phyloP scores from a whole-genome alignment of 140 eudicot genomes.

The Stevia rebaudiana region DNA sequence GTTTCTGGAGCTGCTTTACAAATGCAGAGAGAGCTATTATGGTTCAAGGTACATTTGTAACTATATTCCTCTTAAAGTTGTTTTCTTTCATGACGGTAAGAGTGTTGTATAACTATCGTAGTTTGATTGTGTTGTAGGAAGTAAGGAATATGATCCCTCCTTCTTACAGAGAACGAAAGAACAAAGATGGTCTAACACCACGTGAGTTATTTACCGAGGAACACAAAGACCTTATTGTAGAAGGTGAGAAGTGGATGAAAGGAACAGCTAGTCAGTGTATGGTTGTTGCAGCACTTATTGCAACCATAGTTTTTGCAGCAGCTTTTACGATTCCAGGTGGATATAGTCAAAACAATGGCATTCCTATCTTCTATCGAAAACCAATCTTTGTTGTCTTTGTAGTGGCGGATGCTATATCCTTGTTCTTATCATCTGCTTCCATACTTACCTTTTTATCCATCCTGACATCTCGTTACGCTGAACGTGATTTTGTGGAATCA shows the following conservation, averaged over 20 bases:
- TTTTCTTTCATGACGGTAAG: not conserved
- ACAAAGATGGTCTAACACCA: not conserved
- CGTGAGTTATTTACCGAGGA: slow-evolving; percentile 13
- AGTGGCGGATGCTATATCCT: slow-evolving; percentile 27
- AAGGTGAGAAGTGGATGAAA: slow-evolving; percentile 27
- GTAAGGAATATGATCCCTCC: slow-evolving; percentile 11
- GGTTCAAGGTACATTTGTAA: slow-evolving; percentile 17
- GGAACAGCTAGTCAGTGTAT: not conserved
- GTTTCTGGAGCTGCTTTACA: slow-evolving; percentile 19
- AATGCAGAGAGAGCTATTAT: slow-evolving; percentile 12
- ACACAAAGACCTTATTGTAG: slow-evolving; percentile 1
- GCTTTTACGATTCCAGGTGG: slow-evolving; percentile 31
- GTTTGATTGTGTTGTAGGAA: slow-evolving; percentile 12
- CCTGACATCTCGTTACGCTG: slow-evolving; percentile 33
- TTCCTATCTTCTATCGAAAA: slow-evolving; percentile 8
- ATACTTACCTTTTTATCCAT: slow-evolving; percentile 26
- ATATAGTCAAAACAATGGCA: slow-evolving; percentile 1
- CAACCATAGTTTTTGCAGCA: slow-evolving; percentile 27
- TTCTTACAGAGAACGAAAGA: slow-evolving; percentile 13
- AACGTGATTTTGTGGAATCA: slow-evolving; percentile 24
- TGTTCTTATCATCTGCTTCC: slow-evolving; percentile 23
- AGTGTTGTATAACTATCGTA: not conserved
- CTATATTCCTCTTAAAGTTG: too few relatives aligned
- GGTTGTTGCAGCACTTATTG: slow-evolving; percentile 27
- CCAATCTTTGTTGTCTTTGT: slow-evolving; percentile 19